Percentiles rank a stretch among this genome's conserved stretches.
phyloP scores from a whole-genome alignment of 257 asterid genomes.

The Gentiana dahurica region DNA sequence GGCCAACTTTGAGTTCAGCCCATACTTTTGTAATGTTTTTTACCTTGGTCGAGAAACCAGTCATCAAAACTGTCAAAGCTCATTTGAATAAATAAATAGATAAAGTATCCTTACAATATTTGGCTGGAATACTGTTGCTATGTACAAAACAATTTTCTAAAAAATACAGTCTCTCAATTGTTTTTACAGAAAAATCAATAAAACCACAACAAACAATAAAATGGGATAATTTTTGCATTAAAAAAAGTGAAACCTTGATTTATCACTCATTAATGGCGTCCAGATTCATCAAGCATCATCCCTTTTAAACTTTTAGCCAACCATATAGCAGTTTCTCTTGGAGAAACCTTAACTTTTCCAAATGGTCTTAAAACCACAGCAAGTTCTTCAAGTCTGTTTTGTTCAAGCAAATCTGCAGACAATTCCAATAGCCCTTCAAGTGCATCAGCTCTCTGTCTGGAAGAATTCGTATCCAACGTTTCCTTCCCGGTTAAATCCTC shows the following conservation, averaged over 20 bases:
- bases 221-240: neutral
- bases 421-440: conserved; percentile 88
- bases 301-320: conserved; percentile 91
- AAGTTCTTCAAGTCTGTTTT: conserved; percentile 79
- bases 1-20: too few species aligned
- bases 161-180: neutral
- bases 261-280: conserved; percentile 38
- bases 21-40: too few species aligned
- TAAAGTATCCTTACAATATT: conserved; percentile 8
- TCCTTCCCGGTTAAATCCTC: conserved; percentile 53
- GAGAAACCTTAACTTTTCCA: conserved; percentile 91
- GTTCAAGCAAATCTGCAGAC: conserved; percentile 95
- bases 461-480: conserved; percentile 61
- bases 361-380: conserved; percentile 85
- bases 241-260: neutral
- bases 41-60: too few species aligned
- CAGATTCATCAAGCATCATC: conserved; percentile 78
- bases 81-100: neutral
- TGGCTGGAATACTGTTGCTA: conserved; percentile 5
- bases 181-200: neutral
- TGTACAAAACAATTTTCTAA: conserved; percentile 10
- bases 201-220: neutral
- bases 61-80: too few species aligned
- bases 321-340: conserved; percentile 98
- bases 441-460: conserved; percentile 92